Evolutionary conservation across 2,329 filamentous ascomycete species (phyloP), one percentile per base, ranked within the genome.

Genomic region (Trichoderma brevicompactum): DNA sequence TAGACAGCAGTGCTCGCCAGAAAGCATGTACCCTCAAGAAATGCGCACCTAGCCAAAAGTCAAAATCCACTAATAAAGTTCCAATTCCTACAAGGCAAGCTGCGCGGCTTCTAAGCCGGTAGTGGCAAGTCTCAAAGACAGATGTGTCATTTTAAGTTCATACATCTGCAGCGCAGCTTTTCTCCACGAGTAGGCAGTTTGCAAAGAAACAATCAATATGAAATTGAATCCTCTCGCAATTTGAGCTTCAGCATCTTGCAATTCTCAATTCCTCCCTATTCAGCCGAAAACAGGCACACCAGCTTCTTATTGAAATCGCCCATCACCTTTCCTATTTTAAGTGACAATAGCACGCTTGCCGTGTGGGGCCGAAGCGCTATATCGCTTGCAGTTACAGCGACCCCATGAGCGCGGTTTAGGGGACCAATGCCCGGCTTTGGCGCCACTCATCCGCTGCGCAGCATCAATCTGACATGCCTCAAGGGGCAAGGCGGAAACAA

Each of bases 361-460:
- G 50, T 38, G 61, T 55, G 61, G 50, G 61, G 61, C 61, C 50
- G 52, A 41, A 50, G 52, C 50, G 61, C 61, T 56, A 55, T 64
- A 56, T 55, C 50, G 50, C 41, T 49, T 63, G 61, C 61, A 55
- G 61, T 48, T 64, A 55, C 61, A 64, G 61, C 41, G 61, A 19
- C 43, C n/a, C 41, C 32, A 12, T 48, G 7, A 34, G 52, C 34
- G 15, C 19, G 43, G 38, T 63, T 54, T 63, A 63, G 60, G 49
- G 60, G 60, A 63, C 60, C 49, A 38, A 46, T 44, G 28, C 48
- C 60, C 44, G 19, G 17, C 15, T 62, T n/a, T 34, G 38, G 8
- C 38, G 52, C 52, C 17, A 17, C 34, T n/a, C 32, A 36, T 53
- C 36, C 36, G 56, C 44, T 60, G 55, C 46, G n/a, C 40, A 19